Base-by-base conservation (phyloP, 2,329 filamentous ascomycete species). In the Ceratocystiopsis minuta region DNA sequence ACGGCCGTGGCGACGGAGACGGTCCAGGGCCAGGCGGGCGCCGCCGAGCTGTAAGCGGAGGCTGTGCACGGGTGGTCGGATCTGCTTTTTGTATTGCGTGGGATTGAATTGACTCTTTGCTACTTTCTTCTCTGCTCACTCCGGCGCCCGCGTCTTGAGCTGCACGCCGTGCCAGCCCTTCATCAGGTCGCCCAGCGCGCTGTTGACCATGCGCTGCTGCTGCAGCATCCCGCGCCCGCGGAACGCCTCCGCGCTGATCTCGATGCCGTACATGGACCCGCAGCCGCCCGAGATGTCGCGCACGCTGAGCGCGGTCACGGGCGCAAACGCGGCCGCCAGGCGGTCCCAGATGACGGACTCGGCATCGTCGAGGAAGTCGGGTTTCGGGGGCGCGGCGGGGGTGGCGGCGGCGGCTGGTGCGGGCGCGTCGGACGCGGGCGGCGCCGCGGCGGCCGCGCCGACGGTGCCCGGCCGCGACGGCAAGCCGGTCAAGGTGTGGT, bases 221-320 rank as follows among this genome's bases (percentile, higher is more conserved):
- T 83, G 83, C 46, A 92, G 70, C 57, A 87, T 75, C 39, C 66
- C 69, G 51, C 75, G 57, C 38, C 82, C 84, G 42, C 68, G 67
- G 60, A 92, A 92, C 52, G 66, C 69, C 38, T 75, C 67, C 9
- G 79, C 82, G 38, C 75, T 70, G 49, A 90, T 76, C 52, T 87
- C 78, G 50, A 92, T 79, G 43, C 76, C 79, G 61, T 90, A 90
- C 84, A 90, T 90, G 54, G 77, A 82, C 11, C 83, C 83, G 60
- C 83, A 92, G 28, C 83, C 83, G 45, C 84, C 83, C 18, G 78
- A 84, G 40, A 90, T 74, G 60, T 92, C 83, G 56, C 80, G 78
- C 11, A 90, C 80, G 57, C 75, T 58, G 20, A 76, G 58, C 45
- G 67, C 58, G 24, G 24, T 28, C 0, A 64, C 65, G 0, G 71